A percentile compares a stretch with the other conserved stretches of the same genome.
These are phyloP conservation scores for Massarina eburnea DNA, from an alignment of 2,329 filamentous ascomycete genomes.

Conservation along the genomic window DNA sequence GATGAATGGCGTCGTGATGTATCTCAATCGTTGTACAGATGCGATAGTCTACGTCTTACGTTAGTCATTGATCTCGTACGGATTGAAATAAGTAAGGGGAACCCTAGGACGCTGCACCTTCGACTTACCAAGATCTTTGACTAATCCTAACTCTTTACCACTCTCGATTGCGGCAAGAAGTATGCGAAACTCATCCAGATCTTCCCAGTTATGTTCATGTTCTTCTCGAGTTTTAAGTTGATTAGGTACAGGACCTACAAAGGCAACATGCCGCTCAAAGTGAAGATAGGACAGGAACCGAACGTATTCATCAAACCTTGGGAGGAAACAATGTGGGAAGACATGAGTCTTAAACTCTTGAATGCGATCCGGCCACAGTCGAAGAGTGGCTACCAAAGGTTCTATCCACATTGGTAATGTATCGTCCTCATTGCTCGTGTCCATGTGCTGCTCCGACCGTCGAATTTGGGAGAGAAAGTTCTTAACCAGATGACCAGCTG, in stretches of 20 bases:
- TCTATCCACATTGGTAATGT: slow-evolving; percentile 41
- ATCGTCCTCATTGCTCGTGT: neutral
- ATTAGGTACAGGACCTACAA: slow-evolving; percentile 18
- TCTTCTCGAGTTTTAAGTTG: slow-evolving; percentile 10
- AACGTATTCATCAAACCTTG: slow-evolving; percentile 43
- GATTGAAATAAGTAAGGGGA: neutral
- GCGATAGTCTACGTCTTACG: slow-evolving; percentile 21
- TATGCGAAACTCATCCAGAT: slow-evolving; percentile 34
- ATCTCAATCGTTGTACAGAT: slow-evolving; percentile 27
- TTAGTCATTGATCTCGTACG: neutral
- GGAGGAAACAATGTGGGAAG: slow-evolving; percentile 51
- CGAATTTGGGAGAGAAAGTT: slow-evolving; percentile 35
- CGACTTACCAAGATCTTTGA: slow-evolving; percentile 43
- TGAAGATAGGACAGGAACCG: slow-evolving; percentile 44
- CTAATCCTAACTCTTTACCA: slow-evolving; percentile 50
- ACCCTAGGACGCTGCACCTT: neutral
- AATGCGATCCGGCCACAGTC: slow-evolving; percentile 38
- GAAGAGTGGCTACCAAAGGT: slow-evolving; percentile 38
- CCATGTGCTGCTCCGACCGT: slow-evolving; percentile 14
- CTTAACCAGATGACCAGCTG: slow-evolving; percentile 42
- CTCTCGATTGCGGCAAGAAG: slow-evolving; percentile 46
- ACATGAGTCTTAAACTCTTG: slow-evolving; percentile 49
- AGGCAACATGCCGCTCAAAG: slow-evolving; percentile 30
- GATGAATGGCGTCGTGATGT: slow-evolving; percentile 50
- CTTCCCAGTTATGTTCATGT: slow-evolving; percentile 13